A percentile compares a stretch with the other conserved stretches of the same genome.
Conservation (phyloP, 2,329 filamentous ascomycete species). For the Chaetomium sp. region DNA sequence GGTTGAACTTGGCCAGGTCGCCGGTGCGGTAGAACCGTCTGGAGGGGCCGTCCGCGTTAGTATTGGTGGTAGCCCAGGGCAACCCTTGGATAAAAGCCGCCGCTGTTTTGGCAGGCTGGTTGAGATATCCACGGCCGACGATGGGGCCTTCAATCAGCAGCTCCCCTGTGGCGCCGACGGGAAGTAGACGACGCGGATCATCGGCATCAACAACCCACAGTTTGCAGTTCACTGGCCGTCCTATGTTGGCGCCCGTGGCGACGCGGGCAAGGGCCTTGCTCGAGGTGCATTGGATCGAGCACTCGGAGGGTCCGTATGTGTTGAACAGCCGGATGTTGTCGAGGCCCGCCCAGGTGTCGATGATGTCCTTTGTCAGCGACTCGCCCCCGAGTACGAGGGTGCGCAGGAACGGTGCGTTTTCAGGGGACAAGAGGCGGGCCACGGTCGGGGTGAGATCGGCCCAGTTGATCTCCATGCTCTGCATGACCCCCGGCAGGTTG, state of each 20-base stretch:
- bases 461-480: not conserved
- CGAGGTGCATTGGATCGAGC: not conserved
- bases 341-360: not conserved
- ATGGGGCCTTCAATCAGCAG: constrained; percentile 36
- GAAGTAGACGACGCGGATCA: constrained; percentile 25
- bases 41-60: too few species aligned
- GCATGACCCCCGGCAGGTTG: not conserved
- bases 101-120: constrained; percentile 38
- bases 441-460: not conserved
- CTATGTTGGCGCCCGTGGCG: not conserved
- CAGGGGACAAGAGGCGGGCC: not conserved
- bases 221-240: constrained; percentile 32
- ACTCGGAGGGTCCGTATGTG: not conserved
- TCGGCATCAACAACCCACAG: constrained; percentile 33
- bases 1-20: too few species aligned
- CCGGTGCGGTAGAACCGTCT: too few species aligned
- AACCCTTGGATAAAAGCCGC: constrained; percentile 27
- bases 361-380: not conserved
- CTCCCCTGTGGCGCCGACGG: constrained; percentile 31
- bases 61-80: too few species aligned
- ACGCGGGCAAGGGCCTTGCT: not conserved
- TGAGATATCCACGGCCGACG: constrained; percentile 44
- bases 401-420: not conserved
- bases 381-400: not conserved
- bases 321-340: not conserved